A percentile compares a stretch with the other conserved stretches of the same genome.
These are phyloP conservation scores for Penicillium waksmanii DNA, from an alignment of 495 filamentous ascomycete genomes.

Conservation along the genomic window DNA sequence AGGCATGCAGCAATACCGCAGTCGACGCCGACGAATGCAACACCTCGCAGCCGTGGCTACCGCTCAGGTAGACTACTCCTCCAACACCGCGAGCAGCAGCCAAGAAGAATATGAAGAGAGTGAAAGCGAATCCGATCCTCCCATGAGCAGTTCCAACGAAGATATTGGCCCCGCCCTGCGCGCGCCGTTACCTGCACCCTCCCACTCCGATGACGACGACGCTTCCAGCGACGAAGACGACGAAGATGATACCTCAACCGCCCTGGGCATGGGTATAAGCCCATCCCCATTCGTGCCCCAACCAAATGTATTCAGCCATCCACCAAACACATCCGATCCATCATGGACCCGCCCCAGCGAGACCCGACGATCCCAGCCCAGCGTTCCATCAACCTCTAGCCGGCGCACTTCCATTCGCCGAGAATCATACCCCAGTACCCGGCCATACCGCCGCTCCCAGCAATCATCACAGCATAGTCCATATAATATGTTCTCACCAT, in stretches of 20 bases:
- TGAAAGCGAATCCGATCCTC: constrained; percentile 80
- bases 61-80: constrained; percentile 54
- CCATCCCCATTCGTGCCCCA: constrained; percentile 76
- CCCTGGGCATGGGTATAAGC: constrained; percentile 66
- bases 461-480: constrained; percentile 48
- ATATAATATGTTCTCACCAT: constrained; percentile 70
- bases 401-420: constrained; percentile 42
- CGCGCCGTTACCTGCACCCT: constrained; percentile 25
- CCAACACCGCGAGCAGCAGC: constrained; percentile 63
- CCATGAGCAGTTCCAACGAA: constrained; percentile 86
- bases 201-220: constrained; percentile 43
- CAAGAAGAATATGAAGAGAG: constrained; percentile 90
- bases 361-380: constrained; percentile 45
- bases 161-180: constrained; percentile 50
- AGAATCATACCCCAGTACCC: constrained; percentile 39
- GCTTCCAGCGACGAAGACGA: constrained; percentile 62
- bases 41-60: constrained; percentile 49
- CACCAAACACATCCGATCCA: constrained; percentile 61
- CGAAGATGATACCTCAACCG: constrained; percentile 79
- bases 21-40: constrained; percentile 59
- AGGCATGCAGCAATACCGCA: constrained; percentile 40
- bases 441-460: constrained; percentile 32
- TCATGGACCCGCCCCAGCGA: constrained; percentile 52
- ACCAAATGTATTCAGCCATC: constrained; percentile 89
- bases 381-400: constrained; percentile 43